Evolutionary conservation across 2,329 filamentous ascomycete genomes (phyloP).

Genomic region (Neoarthrinium moseri): DNA sequence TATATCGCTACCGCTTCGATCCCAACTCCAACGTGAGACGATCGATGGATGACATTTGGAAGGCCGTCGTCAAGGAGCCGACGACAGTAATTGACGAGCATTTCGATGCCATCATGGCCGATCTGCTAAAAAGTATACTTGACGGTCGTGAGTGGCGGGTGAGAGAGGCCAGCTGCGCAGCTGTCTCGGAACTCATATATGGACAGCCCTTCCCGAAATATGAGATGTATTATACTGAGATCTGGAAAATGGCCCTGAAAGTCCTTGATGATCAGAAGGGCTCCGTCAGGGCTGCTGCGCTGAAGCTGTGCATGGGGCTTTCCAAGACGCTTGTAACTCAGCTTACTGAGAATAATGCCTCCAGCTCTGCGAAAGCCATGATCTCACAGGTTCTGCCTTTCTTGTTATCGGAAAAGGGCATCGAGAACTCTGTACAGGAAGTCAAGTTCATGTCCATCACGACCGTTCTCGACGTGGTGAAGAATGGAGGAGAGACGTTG

Average conservation of each 20-base stretch:
- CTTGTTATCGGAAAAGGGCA: constrained; percentile 80
- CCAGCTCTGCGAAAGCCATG: constrained; percentile 73
- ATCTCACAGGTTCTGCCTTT: constrained; percentile 87
- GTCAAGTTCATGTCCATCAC: constrained; percentile 80
- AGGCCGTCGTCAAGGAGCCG: constrained; percentile 87
- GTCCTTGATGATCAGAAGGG: constrained; percentile 96
- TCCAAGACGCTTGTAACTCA: constrained; percentile 84
- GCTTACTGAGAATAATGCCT: constrained; percentile 73
- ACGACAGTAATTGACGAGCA: constrained; percentile 72
- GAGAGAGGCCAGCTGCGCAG: constrained; percentile 87
- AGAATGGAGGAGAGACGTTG: constrained; percentile 78
- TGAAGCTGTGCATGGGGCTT: constrained; percentile 78
- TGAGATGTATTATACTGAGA: constrained; percentile 77
- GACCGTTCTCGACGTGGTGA: constrained; percentile 85
- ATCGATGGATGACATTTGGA: constrained; percentile 99
- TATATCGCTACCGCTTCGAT: constrained; percentile 93
- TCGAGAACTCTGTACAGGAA: constrained; percentile 86
- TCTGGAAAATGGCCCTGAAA: constrained; percentile 84
- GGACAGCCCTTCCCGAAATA: constrained; percentile 76
- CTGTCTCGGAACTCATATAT: constrained; percentile 83
- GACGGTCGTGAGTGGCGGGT: constrained; percentile 87
- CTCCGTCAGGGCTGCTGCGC: constrained; percentile 77
- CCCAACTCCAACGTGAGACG: constrained; percentile 89
- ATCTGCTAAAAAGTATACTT: constrained; percentile 81
- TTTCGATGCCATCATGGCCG: constrained; percentile 86